Conservation (phyloP, 2,329 filamentous ascomycete species). For the Fusarium sp. region DNA sequence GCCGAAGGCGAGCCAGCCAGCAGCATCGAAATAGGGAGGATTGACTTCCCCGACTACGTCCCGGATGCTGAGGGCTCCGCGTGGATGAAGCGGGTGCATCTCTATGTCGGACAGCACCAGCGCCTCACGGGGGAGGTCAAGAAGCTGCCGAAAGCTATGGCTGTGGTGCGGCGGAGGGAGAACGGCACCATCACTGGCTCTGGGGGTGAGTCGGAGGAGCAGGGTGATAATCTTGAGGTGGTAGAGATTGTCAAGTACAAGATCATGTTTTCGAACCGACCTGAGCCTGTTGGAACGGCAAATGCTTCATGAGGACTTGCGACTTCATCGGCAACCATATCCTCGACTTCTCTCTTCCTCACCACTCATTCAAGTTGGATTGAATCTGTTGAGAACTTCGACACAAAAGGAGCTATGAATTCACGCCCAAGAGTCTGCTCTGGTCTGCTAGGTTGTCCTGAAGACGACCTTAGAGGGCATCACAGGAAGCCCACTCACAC, state of each 20-base stretch:
- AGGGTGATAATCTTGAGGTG: conserved; percentile 75
- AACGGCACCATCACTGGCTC: conserved; percentile 57
- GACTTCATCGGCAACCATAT: background rate
- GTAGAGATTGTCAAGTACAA: conserved; percentile 90
- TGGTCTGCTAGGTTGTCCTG: background rate
- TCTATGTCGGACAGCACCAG: conserved; percentile 92
- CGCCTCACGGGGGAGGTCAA: conserved; percentile 90
- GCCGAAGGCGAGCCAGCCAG: conserved; percentile 46
- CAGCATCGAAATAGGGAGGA: conserved; percentile 69
- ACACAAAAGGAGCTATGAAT: background rate
- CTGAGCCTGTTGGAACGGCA: conserved; percentile 80
- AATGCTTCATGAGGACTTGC: conserved; percentile 42
- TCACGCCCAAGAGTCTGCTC: background rate
- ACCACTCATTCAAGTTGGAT: too few relatives aligned
- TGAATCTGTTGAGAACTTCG: background rate
- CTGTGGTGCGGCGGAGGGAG: conserved; percentile 74
- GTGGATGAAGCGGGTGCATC: conserved; percentile 92
- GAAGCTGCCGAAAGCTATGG: conserved; percentile 83
- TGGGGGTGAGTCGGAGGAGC: conserved; percentile 53
- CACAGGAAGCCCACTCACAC: background rate
- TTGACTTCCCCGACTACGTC: conserved; percentile 83
- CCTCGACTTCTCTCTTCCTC: background rate
- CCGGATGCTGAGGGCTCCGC: conserved; percentile 61
- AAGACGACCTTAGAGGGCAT: background rate
- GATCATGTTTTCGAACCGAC: conserved; percentile 84